Percentiles rank a stretch among this genome's conserved stretches.
Evolutionary conservation across 1,139 yeast species (phyloP).

Genomic region (Petasospora fabianii): DNA sequence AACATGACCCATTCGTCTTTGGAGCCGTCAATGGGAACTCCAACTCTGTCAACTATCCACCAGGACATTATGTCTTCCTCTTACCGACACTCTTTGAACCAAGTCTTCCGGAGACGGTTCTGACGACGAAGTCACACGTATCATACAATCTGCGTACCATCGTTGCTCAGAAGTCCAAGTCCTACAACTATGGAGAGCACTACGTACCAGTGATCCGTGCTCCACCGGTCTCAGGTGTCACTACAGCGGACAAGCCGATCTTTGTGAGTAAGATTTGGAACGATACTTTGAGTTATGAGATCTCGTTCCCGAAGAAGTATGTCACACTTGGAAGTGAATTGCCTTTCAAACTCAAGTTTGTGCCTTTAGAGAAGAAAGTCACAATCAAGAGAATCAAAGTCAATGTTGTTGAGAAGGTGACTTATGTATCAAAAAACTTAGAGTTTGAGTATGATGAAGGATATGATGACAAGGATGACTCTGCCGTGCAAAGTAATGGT

Average conservation of each 20-base stretch:
- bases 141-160: constrained; percentile 28
- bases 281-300: constrained; percentile 70
- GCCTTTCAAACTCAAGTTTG: constrained; percentile 60
- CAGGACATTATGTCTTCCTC: constrained; percentile 79
- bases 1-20: constrained; percentile 19
- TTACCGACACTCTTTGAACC: constrained; percentile 70
- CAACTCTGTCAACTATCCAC: constrained; percentile 19
- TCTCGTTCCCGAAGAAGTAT: constrained; percentile 72
- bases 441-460: constrained; percentile 55
- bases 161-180: constrained; percentile 24
- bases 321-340: constrained; percentile 66
- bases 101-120: constrained; percentile 66
- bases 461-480: constrained; percentile 29
- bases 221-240: constrained; percentile 75
- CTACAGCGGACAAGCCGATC: constrained; percentile 75
- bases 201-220: constrained; percentile 49
- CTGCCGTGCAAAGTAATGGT: constrained; percentile 22
- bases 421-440: constrained; percentile 57
- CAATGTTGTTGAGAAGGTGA: constrained; percentile 67
- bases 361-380: constrained; percentile 69
- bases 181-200: constrained; percentile 20
- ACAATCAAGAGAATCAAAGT: constrained; percentile 68
- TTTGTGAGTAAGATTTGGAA: constrained; percentile 84
- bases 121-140: constrained; percentile 36
- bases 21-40: constrained; percentile 13